These are phyloP conservation scores for Gorgonomyces haynaldii DNA, from an alignment of 192 early-diverging fungal species.

Conservation along the genomic window DNA sequence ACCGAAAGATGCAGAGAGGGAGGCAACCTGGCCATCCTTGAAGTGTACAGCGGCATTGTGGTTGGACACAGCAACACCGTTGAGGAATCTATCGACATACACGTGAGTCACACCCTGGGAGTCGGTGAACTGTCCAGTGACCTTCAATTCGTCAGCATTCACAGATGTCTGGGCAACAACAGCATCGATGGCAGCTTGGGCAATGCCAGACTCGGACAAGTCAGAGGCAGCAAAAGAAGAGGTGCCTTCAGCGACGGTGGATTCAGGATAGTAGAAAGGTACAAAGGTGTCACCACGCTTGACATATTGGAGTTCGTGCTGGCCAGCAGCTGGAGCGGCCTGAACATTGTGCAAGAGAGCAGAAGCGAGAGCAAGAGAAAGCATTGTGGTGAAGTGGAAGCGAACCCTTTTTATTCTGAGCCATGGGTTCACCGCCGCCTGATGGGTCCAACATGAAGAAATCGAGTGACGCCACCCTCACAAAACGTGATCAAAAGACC, in stretches of 20 bases:
- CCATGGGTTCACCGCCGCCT: too few relatives aligned
- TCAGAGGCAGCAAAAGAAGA: background rate
- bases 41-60: conserved; percentile 7
- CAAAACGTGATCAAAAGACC: too few relatives aligned
- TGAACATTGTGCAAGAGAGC: too few relatives aligned
- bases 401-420: too few relatives aligned
- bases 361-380: too few relatives aligned
- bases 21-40: conserved; percentile 7
- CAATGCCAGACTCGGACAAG: background rate
- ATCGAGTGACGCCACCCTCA: too few relatives aligned
- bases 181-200: too few relatives aligned
- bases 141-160: too few relatives aligned
- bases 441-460: too few relatives aligned
- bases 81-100: conserved; percentile 1
- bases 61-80: conserved; percentile 1
- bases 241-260: too few relatives aligned
- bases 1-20: background rate
- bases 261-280: conserved; percentile 10
- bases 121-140: background rate
- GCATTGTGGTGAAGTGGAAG: too few relatives aligned
- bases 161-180: too few relatives aligned
- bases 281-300: background rate
- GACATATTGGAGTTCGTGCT: background rate
- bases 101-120: background rate
- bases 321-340: conserved; percentile 4